These are phyloP conservation scores for Penicillium ucsense DNA, from an alignment of 495 filamentous ascomycete genomes.

Conservation along the genomic window DNA sequence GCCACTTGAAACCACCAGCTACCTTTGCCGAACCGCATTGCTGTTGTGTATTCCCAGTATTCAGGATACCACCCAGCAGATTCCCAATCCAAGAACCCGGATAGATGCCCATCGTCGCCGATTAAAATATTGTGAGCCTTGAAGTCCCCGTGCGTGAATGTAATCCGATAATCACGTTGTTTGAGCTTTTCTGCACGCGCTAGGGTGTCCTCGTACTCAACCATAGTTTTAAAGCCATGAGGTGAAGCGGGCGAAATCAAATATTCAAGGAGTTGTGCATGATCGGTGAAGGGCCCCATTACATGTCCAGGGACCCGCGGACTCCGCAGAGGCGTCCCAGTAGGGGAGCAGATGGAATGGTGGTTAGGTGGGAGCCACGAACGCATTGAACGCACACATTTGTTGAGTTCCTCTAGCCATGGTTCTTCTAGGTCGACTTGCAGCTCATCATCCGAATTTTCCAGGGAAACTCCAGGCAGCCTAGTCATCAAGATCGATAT, in stretches of 20 bases:
- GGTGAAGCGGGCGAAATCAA: constrained; percentile 9
- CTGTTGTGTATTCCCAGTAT: constrained; percentile 41
- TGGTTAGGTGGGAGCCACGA: constrained; percentile 10
- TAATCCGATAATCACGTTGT: constrained; percentile 1
- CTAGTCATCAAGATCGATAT: constrained; percentile 28
- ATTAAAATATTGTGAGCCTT: constrained; percentile 7
- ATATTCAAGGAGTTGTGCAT: constrained; percentile 14
- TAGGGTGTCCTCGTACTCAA: constrained; percentile 8
- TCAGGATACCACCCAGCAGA: constrained; percentile 40
- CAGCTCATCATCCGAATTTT: constrained; percentile 15
- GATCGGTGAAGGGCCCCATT: constrained; percentile 14
- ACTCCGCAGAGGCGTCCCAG: constrained; percentile 6
- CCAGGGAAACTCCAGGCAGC: constrained; percentile 19
- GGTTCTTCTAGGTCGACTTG: constrained; percentile 12
- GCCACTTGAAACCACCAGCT: too few species aligned
- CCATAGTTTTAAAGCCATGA: constrained; percentile 8
- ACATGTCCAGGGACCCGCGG: constrained; percentile 7
- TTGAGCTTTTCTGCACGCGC: constrained; percentile 4
- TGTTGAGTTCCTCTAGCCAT: constrained; percentile 12
- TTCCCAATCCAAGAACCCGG: constrained; percentile 45
- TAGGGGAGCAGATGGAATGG: constrained; percentile 9
- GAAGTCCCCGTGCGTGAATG: constrained; percentile 15
- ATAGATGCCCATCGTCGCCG: background rate
- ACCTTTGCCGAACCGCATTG: constrained; percentile 4
- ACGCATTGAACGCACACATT: constrained; percentile 12